Percentiles rank a stretch among this genome's conserved stretches.
phyloP scores from a whole-genome alignment of 352 stramenopile genomes.

The Thalassiosira pacifica region DNA sequence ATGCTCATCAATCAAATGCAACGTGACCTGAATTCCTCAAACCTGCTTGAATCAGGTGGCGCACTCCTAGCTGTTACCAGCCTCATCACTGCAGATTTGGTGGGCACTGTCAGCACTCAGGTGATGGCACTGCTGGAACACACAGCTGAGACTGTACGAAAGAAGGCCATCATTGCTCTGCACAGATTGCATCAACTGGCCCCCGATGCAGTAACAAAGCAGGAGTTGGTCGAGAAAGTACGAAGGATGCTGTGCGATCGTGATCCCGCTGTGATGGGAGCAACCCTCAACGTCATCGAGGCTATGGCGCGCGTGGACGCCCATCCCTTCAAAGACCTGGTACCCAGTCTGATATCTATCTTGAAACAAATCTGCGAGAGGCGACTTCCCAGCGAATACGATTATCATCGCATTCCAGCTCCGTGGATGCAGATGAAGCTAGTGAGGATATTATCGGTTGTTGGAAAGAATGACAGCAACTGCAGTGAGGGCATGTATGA shows the following conservation, averaged over 20 bases:
- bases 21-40: conserved; percentile 88
- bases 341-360: conserved; percentile 98
- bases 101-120: conserved; percentile 91
- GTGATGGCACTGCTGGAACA: conserved; percentile 96
- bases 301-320: conserved; percentile 83
- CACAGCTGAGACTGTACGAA: conserved; percentile 97
- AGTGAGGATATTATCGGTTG: conserved; percentile 95
- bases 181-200: conserved; percentile 99
- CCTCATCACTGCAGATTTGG: conserved; percentile 98
- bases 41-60: conserved; percentile 93
- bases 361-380: conserved; percentile 99
- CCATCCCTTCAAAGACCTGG: conserved; percentile 97
- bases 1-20: conserved; percentile 99
- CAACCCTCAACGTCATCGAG: conserved; percentile 87
- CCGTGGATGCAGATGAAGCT: conserved; percentile 99
- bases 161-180: conserved; percentile 98
- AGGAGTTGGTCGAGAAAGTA: conserved; percentile 92
- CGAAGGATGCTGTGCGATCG: conserved; percentile 97
- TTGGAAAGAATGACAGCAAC: conserved; percentile 91
- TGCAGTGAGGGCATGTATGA: conserved; percentile 99
- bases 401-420: conserved; percentile 99
- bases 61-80: conserved; percentile 95
- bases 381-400: conserved; percentile 97
- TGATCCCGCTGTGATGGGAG: conserved; percentile 98
- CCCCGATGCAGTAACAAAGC: conserved; percentile 91